Evolutionary conservation across 306 rosid genomes (phyloP).

Genomic region (Castanospermum australe): DNA sequence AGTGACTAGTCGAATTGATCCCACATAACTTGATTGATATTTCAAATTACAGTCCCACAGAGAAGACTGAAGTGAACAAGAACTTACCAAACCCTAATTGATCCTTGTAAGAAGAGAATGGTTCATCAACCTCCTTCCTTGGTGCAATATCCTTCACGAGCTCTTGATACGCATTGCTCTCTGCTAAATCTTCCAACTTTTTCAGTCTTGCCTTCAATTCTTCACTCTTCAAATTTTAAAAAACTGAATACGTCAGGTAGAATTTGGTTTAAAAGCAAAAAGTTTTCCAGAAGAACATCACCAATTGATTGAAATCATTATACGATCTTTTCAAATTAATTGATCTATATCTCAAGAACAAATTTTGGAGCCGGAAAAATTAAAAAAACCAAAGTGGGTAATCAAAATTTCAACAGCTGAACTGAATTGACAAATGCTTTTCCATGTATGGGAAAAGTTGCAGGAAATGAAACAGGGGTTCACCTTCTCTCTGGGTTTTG

Average conservation of each 20-base stretch:
- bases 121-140: slow-evolving; percentile 48
- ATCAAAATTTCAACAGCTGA: background rate
- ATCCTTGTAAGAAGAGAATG: slow-evolving; percentile 93
- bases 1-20: background rate
- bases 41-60: background rate
- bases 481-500: slow-evolving; percentile 89
- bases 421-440: background rate
- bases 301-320: background rate
- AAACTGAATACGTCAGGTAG: no score
- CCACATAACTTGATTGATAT: background rate
- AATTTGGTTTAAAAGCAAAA: background rate
- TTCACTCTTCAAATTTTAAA: slow-evolving; percentile 56
- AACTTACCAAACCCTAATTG: slow-evolving; percentile 75
- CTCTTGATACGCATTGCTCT: slow-evolving; percentile 82
- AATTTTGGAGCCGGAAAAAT: background rate
- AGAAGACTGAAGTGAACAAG: background rate
- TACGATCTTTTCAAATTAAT: background rate
- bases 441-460: no score
- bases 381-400: background rate
- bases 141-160: slow-evolving; percentile 82
- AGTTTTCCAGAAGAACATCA: background rate
- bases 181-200: slow-evolving; percentile 68
- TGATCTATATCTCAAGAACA: background rate
- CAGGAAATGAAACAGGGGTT: background rate
- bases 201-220: slow-evolving; percentile 74